phyloP scores from a whole-genome alignment of 2,329 filamentous ascomycete species.

The Purpureocillium takamizusanense region DNA sequence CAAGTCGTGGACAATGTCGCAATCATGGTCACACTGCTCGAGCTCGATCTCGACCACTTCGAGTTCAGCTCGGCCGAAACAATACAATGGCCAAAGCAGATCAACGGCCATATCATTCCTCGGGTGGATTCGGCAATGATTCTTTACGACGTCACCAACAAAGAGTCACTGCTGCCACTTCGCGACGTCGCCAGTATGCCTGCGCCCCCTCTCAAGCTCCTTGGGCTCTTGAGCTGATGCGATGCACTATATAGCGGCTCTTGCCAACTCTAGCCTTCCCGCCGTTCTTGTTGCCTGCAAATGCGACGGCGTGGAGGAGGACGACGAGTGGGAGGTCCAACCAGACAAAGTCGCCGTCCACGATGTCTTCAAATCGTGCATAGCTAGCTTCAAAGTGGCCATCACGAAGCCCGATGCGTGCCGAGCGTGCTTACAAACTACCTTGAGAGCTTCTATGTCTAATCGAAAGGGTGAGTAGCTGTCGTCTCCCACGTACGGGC shows the following conservation, averaged over 20 bases:
- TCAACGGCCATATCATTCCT: constrained; percentile 62
- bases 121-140: constrained; percentile 75
- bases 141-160: constrained; percentile 79
- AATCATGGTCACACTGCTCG: constrained; percentile 52
- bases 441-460: constrained; percentile 63
- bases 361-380: constrained; percentile 56
- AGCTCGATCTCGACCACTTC: constrained; percentile 58
- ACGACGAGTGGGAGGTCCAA: constrained; percentile 62
- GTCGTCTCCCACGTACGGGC: neutral
- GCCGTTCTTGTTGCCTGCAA: constrained; percentile 81
- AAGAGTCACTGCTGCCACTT: constrained; percentile 64
- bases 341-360: constrained; percentile 54
- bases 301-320: constrained; percentile 68
- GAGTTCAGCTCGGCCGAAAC: constrained; percentile 47
- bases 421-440: constrained; percentile 65
- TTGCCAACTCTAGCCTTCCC: constrained; percentile 64
- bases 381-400: constrained; percentile 68
- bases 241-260: constrained; percentile 46
- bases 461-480: constrained; percentile 57
- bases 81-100: constrained; percentile 59
- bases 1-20: constrained; percentile 49
- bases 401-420: constrained; percentile 61
- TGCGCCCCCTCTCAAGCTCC: neutral
- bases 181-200: constrained; percentile 64
- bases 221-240: neutral